Conservation (phyloP, 176 grass and related monocot genomes). For the Tuctoria greenei region DNA sequence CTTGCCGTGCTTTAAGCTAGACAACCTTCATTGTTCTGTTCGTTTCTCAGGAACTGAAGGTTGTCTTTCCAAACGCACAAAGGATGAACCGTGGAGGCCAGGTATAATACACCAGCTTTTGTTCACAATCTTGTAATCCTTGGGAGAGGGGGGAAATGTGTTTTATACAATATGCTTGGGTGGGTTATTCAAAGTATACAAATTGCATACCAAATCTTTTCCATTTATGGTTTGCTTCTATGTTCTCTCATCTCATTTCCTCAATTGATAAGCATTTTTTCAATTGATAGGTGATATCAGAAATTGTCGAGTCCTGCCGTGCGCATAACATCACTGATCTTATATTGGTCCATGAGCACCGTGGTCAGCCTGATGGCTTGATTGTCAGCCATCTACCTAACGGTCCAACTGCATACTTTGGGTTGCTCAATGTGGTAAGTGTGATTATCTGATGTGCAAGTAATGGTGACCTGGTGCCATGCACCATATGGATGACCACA, state of each 20-base stretch:
- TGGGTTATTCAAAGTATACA: not conserved
- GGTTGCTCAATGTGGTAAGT: slow-evolving; percentile 94
- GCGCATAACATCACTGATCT: slow-evolving; percentile 88
- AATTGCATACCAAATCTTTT: not conserved
- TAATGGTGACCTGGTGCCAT: not conserved
- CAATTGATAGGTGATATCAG: slow-evolving; percentile 64
- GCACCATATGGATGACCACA: not conserved
- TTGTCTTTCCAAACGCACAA: slow-evolving; percentile 76
- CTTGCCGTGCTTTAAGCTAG: not conserved
- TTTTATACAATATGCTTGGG: not conserved
- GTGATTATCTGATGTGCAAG: not conserved
- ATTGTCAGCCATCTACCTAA: slow-evolving; percentile 82
- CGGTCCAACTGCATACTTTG: slow-evolving; percentile 89
- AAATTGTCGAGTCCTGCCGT: slow-evolving; percentile 78
- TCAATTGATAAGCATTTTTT: not conserved
- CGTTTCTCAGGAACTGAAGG: slow-evolving; percentile 67
- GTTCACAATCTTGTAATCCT: not conserved
- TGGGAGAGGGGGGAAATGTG: not conserved
- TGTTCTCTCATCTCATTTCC: not conserved
- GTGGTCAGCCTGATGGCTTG: slow-evolving; percentile 87
- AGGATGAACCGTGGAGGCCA: slow-evolving; percentile 93
- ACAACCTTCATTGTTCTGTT: not conserved
- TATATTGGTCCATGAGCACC: slow-evolving; percentile 88
- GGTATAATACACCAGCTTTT: slow-evolving; percentile 28
- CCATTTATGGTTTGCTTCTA: not conserved